These are phyloP conservation scores for Sapria himalayana DNA, from an alignment of 345 rosid species.

Conservation along the genomic window DNA sequence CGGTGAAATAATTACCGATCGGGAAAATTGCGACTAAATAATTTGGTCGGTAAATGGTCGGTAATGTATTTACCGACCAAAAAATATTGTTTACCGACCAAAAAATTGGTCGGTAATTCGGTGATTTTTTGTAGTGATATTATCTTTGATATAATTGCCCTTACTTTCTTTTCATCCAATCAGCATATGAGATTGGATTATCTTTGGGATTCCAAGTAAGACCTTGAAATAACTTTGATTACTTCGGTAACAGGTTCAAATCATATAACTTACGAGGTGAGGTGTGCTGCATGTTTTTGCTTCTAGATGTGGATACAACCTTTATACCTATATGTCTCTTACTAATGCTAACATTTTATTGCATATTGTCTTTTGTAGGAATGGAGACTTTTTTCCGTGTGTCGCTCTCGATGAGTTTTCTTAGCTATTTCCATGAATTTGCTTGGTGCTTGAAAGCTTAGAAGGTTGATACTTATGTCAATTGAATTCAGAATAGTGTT, in stretches of 20 bases:
- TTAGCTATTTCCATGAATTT: conserved; percentile 4
- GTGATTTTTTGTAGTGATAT: too few relatives aligned
- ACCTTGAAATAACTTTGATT: conserved; percentile 7
- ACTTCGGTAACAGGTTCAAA: conserved; percentile 58
- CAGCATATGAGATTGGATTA: background rate
- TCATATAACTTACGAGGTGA: conserved; percentile 95
- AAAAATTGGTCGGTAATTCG: too few relatives aligned
- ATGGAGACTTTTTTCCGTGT: conserved; percentile 97
- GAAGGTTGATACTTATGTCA: background rate
- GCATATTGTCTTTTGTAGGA: conserved; percentile 24
- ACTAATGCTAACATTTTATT: conserved; percentile 7
- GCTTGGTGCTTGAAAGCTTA: background rate
- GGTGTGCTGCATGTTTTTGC: conserved; percentile 8
- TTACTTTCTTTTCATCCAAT: background rate
- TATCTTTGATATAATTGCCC: background rate
- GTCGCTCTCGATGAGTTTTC: conserved; percentile 76
- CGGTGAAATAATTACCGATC: too few relatives aligned
- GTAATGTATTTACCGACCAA: too few relatives aligned
- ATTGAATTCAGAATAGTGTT: background rate
- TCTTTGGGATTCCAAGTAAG: background rate
- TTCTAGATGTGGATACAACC: conserved; percentile 3
- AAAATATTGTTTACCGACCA: too few relatives aligned
- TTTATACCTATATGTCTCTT: background rate
- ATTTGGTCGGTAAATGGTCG: too few relatives aligned
- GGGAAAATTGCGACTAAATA: too few relatives aligned